Evolutionary conservation across 805 yeast genomes (phyloP).

Genomic region (Candida jianshihensis): DNA sequence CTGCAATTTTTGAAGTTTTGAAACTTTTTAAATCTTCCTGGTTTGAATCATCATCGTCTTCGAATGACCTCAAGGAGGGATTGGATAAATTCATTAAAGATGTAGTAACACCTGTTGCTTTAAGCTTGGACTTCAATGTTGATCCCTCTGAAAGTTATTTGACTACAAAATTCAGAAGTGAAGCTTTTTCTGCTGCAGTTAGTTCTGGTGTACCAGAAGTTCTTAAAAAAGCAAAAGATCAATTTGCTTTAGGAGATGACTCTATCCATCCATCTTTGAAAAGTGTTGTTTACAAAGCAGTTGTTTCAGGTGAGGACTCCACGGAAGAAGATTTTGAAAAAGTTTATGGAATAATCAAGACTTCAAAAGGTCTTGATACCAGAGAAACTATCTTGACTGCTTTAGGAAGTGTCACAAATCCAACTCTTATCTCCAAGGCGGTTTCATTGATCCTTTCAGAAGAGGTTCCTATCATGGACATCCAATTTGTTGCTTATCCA

Average conservation of each 20-base stretch:
- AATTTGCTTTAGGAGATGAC: constrained; percentile 51
- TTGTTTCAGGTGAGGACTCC: constrained; percentile 57
- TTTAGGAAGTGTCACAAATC: constrained; percentile 54
- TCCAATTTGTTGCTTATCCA: constrained; percentile 68
- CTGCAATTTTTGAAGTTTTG: constrained; percentile 41
- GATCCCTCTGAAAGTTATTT: constrained; percentile 45
- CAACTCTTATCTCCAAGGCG: constrained; percentile 45
- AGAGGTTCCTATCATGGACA: constrained; percentile 60
- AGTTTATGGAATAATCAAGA: constrained; percentile 48
- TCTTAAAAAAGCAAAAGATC: constrained; percentile 34
- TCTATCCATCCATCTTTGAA: constrained; percentile 68
- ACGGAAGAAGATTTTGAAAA: constrained; percentile 55
- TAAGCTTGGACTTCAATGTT: constrained; percentile 57
- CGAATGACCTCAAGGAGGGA: constrained; percentile 33
- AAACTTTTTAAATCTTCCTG: constrained; percentile 42
- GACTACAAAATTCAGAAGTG: constrained; percentile 57
- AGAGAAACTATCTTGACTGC: constrained; percentile 60
- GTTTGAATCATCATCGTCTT: constrained; percentile 36
- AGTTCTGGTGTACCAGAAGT: constrained; percentile 41
- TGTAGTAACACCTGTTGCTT: constrained; percentile 47
- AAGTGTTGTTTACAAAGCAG: constrained; percentile 56
- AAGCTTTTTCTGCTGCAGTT: constrained; percentile 54
- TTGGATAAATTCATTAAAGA: constrained; percentile 44
- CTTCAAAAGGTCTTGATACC: constrained; percentile 55
- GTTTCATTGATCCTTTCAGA: constrained; percentile 47